Percentiles rank a stretch among this genome's conserved stretches.
phyloP scores from a whole-genome alignment of 352 stramenopile genomes.

The Pythium guiyangense region DNA sequence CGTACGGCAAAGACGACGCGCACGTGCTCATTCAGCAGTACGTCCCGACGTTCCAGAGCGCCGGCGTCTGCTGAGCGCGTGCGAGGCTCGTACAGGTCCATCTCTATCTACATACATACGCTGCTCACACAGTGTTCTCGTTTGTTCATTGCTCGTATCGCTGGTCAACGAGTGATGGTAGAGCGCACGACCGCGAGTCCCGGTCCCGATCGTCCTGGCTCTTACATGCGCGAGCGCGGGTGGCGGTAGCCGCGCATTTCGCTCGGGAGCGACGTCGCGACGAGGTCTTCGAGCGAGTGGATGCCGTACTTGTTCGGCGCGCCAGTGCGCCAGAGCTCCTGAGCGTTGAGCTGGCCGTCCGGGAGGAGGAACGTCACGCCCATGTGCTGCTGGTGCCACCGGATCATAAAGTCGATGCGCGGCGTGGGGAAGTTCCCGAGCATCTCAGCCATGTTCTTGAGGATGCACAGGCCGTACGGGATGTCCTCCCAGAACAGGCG shows the following conservation, averaged over 20 bases:
- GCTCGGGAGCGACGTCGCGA: conserved; percentile 84
- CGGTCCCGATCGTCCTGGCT: background rate
- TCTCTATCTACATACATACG: no score
- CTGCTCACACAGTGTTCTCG: background rate
- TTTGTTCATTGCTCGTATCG: background rate
- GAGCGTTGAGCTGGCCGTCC: conserved; percentile 87
- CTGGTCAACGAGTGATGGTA: no score
- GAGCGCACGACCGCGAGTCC: no score
- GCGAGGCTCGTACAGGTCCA: background rate
- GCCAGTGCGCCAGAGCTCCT: conserved; percentile 84
- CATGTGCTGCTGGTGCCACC: conserved; percentile 92
- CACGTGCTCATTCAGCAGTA: conserved; percentile 74
- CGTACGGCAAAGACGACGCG: conserved; percentile 65
- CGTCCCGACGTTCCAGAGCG: conserved; percentile 59
- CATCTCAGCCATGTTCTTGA: conserved; percentile 93
- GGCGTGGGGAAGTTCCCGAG: conserved; percentile 91
- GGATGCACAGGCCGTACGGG: conserved; percentile 89
- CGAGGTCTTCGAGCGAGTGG: conserved; percentile 86
- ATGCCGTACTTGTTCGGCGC: conserved; percentile 91
- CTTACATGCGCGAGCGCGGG: conserved; percentile 82
- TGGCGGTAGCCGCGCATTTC: conserved; percentile 88
- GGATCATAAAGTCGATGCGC: conserved; percentile 92
- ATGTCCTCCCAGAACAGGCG: conserved; percentile 93
- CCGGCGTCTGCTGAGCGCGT: background rate
- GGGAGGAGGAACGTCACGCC: conserved; percentile 79